A percentile compares a stretch with the other conserved stretches of the same genome.
Conservation (phyloP, 108 stramenopile species). For the Nannochloropsis salina region DNA sequence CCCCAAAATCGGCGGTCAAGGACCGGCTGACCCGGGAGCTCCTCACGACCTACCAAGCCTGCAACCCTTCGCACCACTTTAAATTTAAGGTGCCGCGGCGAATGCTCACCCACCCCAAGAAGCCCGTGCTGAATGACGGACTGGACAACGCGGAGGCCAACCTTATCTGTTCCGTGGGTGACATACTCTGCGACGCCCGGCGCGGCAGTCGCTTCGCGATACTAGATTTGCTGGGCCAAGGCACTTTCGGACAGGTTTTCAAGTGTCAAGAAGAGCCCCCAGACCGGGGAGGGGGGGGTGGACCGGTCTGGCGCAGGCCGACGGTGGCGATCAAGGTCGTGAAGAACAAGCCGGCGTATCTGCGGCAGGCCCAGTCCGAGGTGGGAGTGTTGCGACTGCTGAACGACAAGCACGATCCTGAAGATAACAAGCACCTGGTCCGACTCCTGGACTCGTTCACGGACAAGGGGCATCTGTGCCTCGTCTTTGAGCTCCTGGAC, state of each 20-base stretch:
- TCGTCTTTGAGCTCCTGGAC: conserved; percentile 86
- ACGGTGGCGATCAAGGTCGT: conserved; percentile 88
- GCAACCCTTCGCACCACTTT: conserved; percentile 46
- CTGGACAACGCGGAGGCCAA: conserved; percentile 51
- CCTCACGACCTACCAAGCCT: conserved; percentile 36
- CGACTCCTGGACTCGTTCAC: conserved; percentile 74
- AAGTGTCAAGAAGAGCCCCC: conserved; percentile 59
- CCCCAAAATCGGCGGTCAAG: not conserved
- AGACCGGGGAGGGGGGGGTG: not conserved
- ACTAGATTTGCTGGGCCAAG: conserved; percentile 73
- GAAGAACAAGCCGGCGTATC: conserved; percentile 89
- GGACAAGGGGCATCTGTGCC: conserved; percentile 80
- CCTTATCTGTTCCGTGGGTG: conserved; percentile 53
- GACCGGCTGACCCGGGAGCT: not conserved
- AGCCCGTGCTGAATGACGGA: conserved; percentile 42
- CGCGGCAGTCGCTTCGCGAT: conserved; percentile 50
- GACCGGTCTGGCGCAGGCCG: not conserved
- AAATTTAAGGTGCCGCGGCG: conserved; percentile 50
- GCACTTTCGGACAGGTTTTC: conserved; percentile 96
- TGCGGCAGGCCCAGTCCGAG: conserved; percentile 83
- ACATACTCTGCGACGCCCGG: conserved; percentile 32
- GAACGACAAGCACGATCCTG: conserved; percentile 38
- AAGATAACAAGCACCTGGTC: conserved; percentile 62
- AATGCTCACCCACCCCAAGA: conserved; percentile 48
- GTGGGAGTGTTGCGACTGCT: conserved; percentile 69